Evolutionary conservation across 208 protist genomes (phyloP).

Genomic region (Acanthamoeba royreba): DNA sequence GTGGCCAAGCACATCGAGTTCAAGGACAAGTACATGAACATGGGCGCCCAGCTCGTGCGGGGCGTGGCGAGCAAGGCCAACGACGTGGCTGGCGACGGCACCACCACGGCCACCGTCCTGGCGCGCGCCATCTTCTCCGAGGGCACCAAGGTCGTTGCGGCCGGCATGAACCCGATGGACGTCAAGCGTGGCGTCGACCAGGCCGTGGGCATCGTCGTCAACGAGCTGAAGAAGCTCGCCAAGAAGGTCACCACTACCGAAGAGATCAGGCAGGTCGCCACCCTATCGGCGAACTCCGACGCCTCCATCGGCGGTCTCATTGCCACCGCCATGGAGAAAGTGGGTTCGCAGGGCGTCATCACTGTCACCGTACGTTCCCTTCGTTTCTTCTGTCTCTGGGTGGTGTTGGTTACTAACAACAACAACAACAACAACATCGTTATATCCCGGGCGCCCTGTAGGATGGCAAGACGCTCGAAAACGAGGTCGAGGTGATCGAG

Average conservation of each 20-base stretch:
- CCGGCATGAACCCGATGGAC: slow-evolving; percentile 99
- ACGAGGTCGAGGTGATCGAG: slow-evolving; percentile 97
- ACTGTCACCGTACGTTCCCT: slow-evolving; percentile 87
- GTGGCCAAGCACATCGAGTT: slow-evolving; percentile 99
- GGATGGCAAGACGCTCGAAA: slow-evolving; percentile 97
- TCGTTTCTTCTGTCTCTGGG: background rate
- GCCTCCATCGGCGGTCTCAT: slow-evolving; percentile 96
- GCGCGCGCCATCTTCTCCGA: slow-evolving; percentile 96
- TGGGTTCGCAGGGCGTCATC: slow-evolving; percentile 99
- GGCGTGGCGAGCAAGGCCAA: slow-evolving; percentile 97
- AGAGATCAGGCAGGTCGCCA: slow-evolving; percentile 96
- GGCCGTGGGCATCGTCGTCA: slow-evolving; percentile 90
- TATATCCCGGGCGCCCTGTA: background rate
- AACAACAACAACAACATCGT: background rate
- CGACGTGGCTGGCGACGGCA: slow-evolving; percentile 97
- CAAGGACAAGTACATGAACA: slow-evolving; percentile 95
- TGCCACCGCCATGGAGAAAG: slow-evolving; percentile 97
- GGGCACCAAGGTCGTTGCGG: slow-evolving; percentile 94
- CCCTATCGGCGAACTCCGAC: slow-evolving; percentile 99
- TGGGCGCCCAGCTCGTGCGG: slow-evolving; percentile 92
- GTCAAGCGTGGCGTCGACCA: slow-evolving; percentile 97
- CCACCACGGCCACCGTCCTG: slow-evolving; percentile 99
- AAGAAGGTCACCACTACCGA: slow-evolving; percentile 93
- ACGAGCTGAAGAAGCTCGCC: slow-evolving; percentile 87
- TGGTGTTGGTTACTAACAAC: background rate